Conservation (phyloP, 495 filamentous ascomycete genomes). For the Entonaema liquescens region DNA sequence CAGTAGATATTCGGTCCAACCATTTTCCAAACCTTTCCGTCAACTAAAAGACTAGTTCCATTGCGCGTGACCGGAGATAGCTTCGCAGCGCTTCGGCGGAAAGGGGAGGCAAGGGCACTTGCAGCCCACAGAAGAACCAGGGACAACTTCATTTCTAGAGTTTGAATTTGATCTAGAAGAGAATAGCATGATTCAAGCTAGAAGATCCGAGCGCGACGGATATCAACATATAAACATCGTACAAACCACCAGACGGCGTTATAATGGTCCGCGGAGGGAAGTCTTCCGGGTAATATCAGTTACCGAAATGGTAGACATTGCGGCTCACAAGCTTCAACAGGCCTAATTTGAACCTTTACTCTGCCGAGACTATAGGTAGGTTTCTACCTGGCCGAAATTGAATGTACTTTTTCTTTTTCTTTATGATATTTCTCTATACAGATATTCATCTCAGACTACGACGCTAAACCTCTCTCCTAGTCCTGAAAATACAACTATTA, state of each 20-base stretch:
- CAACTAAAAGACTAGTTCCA: constrained; percentile 52
- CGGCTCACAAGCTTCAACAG: constrained; percentile 4
- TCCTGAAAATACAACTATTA: not conserved
- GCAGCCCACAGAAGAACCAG: constrained; percentile 19
- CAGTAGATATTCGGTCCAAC: constrained; percentile 66
- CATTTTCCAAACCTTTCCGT: constrained; percentile 58
- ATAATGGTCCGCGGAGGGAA: constrained; percentile 38
- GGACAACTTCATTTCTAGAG: constrained; percentile 14
- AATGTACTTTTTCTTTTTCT: not conserved
- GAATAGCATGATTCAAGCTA: not conserved
- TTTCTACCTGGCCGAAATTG: no score
- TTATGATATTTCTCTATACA: not conserved
- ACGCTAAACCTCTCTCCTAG: not conserved
- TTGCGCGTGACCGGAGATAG: constrained; percentile 50
- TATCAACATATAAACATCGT: constrained; percentile 8
- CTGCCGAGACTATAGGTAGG: constrained; percentile 2
- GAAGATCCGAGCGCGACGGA: not conserved
- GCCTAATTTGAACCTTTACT: constrained; percentile 9
- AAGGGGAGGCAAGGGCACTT: constrained; percentile 16
- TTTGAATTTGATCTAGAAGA: not conserved
- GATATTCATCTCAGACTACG: not conserved
- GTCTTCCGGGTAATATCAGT: constrained; percentile 27
- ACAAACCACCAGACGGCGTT: constrained; percentile 24
- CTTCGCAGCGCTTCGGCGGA: constrained; percentile 19
- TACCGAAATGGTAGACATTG: constrained; percentile 18